A percentile compares a stretch with the other conserved stretches of the same genome.
Evolutionary conservation across 371 early-diverging fungal species (phyloP).

Genomic region (Batkoa obscura): DNA sequence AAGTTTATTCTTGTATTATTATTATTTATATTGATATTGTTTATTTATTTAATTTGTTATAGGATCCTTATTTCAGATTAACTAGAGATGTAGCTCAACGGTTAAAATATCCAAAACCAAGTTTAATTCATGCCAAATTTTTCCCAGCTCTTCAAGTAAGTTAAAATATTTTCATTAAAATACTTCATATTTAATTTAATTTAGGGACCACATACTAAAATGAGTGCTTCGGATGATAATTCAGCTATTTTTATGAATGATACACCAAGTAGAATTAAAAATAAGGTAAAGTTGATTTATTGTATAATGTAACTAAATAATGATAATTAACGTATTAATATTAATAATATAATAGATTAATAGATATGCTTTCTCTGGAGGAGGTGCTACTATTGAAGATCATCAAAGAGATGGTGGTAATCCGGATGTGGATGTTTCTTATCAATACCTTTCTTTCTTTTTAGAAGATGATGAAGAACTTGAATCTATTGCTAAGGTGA

Average conservation of each 20-base stretch:
- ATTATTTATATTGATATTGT: neutral
- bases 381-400: conserved; percentile 80
- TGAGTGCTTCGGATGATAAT: conserved; percentile 86
- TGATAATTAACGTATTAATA: neutral
- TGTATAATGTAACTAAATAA: neutral
- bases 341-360: conserved; percentile 42
- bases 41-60: neutral
- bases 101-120: conserved; percentile 94
- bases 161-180: conserved; percentile 6
- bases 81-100: conserved; percentile 92
- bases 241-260: conserved; percentile 95
- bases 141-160: conserved; percentile 83
- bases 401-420: conserved; percentile 86
- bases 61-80: conserved; percentile 98
- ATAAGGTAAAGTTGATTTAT: conserved; percentile 40
- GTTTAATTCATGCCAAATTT: conserved; percentile 88
- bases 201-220: conserved; percentile 86
- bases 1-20: neutral
- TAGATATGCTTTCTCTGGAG: conserved; percentile 94
- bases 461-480: conserved; percentile 92
- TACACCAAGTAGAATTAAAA: conserved; percentile 86
- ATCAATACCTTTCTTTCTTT: conserved; percentile 95
- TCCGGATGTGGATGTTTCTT: conserved; percentile 94
- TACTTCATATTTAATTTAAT: neutral
- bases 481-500: conserved; percentile 35